Percentiles rank a stretch among this genome's conserved stretches.
These are phyloP conservation scores for Termitomyces sp. DNA, from an alignment of 768 basidiomycete genomes.

Conservation along the genomic window DNA sequence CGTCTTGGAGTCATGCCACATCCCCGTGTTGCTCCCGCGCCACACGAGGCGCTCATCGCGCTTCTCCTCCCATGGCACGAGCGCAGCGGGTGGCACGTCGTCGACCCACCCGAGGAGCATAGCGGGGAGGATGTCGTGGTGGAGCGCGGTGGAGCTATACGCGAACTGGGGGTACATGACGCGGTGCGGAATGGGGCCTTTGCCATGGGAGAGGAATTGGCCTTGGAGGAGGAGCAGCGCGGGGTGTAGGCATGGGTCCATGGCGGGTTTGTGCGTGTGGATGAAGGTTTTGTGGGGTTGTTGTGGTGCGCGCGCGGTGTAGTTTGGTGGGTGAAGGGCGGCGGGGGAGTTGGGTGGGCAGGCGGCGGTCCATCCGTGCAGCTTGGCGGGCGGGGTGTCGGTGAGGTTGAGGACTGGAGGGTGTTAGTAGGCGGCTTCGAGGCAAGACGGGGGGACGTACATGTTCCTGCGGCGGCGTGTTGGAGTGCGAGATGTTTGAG, in stretches of 20 bases:
- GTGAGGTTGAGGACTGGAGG: constrained; percentile 24
- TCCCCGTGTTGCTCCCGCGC: constrained; percentile 73
- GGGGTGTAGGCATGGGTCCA: constrained; percentile 44
- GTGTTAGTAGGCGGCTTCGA: too few species aligned
- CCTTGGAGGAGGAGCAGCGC: constrained; percentile 35
- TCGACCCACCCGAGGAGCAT: constrained; percentile 39
- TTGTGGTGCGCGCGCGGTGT: constrained; percentile 13
- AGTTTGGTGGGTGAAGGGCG: constrained; percentile 20
- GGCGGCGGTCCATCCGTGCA: constrained; percentile 31
- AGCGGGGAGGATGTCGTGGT: constrained; percentile 45
- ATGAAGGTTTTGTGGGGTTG: constrained; percentile 34
- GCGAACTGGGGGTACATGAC: constrained; percentile 47
- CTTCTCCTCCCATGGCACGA: constrained; percentile 53
- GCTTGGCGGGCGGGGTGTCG: constrained; percentile 21
- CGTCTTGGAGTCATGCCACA: constrained; percentile 30
- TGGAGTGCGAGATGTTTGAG: constrained; percentile 24
- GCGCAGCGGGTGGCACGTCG: constrained; percentile 27
- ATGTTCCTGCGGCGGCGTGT: constrained; percentile 30
- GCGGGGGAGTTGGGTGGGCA: constrained; percentile 30
- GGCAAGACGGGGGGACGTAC: constrained; percentile 28
- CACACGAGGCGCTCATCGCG: constrained; percentile 52
- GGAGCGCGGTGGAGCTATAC: constrained; percentile 38
- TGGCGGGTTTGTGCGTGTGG: constrained; percentile 33
- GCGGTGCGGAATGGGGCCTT: constrained; percentile 36
- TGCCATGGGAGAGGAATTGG: constrained; percentile 41